These are phyloP conservation scores for Clathrospora elynae DNA, from an alignment of 2,329 filamentous ascomycete genomes.

Conservation along the genomic window DNA sequence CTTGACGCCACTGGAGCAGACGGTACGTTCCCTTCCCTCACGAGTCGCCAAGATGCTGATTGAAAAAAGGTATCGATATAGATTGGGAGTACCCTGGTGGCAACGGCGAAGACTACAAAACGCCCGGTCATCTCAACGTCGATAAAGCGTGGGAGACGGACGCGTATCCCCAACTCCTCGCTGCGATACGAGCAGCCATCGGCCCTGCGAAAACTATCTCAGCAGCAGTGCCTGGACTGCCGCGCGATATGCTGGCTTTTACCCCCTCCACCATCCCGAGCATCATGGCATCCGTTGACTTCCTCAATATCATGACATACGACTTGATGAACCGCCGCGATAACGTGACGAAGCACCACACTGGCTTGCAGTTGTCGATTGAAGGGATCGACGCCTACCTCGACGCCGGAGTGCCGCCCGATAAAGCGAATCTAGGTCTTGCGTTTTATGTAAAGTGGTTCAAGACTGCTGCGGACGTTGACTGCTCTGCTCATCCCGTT, in stretches of 20 bases:
- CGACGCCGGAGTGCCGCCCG: slow-evolving; percentile 57
- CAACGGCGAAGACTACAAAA: slow-evolving; percentile 71
- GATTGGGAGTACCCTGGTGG: slow-evolving; percentile 71
- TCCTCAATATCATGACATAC: slow-evolving; percentile 73
- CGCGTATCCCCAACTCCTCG: slow-evolving; percentile 65
- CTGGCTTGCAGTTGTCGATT: slow-evolving; percentile 61
- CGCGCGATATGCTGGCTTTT: slow-evolving; percentile 70
- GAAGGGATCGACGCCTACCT: slow-evolving; percentile 64
- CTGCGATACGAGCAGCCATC: slow-evolving; percentile 64
- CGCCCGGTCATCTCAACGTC: slow-evolving; percentile 58
- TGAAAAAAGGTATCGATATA: slow-evolving; percentile 55
- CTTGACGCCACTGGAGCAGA: slow-evolving; percentile 65
- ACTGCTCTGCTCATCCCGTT: slow-evolving; percentile 56
- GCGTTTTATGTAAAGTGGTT: slow-evolving; percentile 74
- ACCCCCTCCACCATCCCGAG: slow-evolving; percentile 60
- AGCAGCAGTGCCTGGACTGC: slow-evolving; percentile 67
- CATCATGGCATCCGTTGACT: slow-evolving; percentile 66
- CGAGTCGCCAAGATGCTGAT: neutral
- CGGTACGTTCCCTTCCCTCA: slow-evolving; percentile 53
- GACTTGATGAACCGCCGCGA: slow-evolving; percentile 73
- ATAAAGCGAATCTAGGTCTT: slow-evolving; percentile 67
- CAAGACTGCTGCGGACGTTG: slow-evolving; percentile 53
- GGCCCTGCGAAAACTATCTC: slow-evolving; percentile 65
- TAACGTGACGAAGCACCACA: slow-evolving; percentile 67
- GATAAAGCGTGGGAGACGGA: slow-evolving; percentile 64